Base-by-base conservation (phyloP, 306 rosid species). In the Prosopis cineraria region DNA sequence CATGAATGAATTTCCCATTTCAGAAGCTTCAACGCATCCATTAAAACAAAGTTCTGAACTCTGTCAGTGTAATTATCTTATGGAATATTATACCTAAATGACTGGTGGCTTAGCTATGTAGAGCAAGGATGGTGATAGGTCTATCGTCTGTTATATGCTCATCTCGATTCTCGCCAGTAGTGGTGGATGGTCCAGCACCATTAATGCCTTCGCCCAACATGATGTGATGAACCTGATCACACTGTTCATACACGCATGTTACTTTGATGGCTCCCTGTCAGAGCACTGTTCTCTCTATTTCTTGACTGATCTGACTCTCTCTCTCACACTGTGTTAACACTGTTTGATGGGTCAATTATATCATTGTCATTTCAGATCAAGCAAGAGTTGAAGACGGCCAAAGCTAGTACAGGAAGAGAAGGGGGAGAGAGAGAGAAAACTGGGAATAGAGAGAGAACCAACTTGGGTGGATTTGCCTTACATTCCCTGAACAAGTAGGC, bases 401-500 rank as follows among this genome's bases (percentile, higher is more conserved):
- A 63, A 10, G 43, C 68, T 2, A 11, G 29, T 20, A 13, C 20
- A 29, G 58, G 47, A 47, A 14, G 45, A 39, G 5, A 0, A 4
- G 45, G 10, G 48, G 30, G 43, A 9, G 10, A 40, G 58, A 37
- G 10, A 10, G 37, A 10, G 50, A 40, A 69, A 65, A 52, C 60
- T 37, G 68, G 14, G 29, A 0, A 9, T 0, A 31, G 31, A 10
- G 25, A n/a, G 2, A 47, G 30, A 59, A 73, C 22, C 60, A 25
- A 17, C 0, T 1, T 17, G 72, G 66, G 39, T 34, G 58, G 77
- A n/a, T 70, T 22, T 76, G 74, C 68, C 31, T 36, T 76, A 44
- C 78, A 50, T 52, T 70, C 74, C 76, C 78, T 81, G 78, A 62
- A 70, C 81, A 71, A 76, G 78, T 70, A 70, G 67, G 79, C 70